Base-by-base conservation (phyloP, 1,284 basidiomycete genomes). In the Pterulicium gracile region DNA sequence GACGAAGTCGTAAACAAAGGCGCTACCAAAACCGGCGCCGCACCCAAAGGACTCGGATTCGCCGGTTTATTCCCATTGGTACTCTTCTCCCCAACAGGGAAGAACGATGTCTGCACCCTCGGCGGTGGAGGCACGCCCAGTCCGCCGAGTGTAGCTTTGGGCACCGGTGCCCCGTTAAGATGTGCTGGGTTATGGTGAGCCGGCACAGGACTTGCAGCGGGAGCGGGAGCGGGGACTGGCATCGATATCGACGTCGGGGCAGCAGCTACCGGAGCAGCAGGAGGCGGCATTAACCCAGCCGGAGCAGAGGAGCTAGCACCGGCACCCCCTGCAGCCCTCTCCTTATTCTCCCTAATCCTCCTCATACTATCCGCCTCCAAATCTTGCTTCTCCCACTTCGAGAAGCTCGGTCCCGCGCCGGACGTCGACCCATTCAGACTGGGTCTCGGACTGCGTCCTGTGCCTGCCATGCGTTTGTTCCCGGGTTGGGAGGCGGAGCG, bases 381-480 rank as follows among this genome's bases (percentile, higher is more conserved):
- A 54, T 88, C 84, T 57, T 88, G 84, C 52, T 86, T 88, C 60
- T 88, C 85, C 81, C 81, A 85, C 59, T 84, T 86, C 1, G 82
- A 82, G 13, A 43, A 21, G 20, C 19, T 43, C 13, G 14, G 13
- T 21, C 4, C 36, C n/a, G n/a, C n/a, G 4, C 19, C n/a, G 4
- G 15, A 7, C 7, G 7, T 39, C 7, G 15, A 10, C n/a, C n/a
- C n/a, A n/a, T n/a, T n/a, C 5, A 39, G 36, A 39, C 36, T 39
- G 15, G 36, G 36, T 18, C 36, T 39, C 7, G 36, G 36, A 39
- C 36, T 39, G n/a, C 36, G n/a, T n/a, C 27, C 27, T 10, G 10
- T 32, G 7, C 36, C 36, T 5, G 7, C 19, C 36, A 39, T 39
- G n/a, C 36, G 36, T 17, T 39, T 39, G 7, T 18, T 18, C n/a